Evolutionary conservation across 345 rosid species (phyloP), one percentile per base, ranked within the genome.

Genomic region (Populus alba): DNA sequence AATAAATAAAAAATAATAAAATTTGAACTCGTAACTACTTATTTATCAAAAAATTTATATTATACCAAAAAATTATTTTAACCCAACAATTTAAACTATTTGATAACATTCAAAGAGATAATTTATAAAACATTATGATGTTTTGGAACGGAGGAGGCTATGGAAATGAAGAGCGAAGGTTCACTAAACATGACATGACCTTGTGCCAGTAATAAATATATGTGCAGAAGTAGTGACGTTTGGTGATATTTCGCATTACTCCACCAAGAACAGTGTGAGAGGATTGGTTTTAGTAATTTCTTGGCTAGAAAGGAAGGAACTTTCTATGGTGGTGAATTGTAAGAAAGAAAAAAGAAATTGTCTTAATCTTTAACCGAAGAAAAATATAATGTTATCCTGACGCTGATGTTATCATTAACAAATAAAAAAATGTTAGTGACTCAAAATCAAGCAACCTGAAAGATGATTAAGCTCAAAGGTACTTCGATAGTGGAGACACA

Each of bases 31-130:
- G 3, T 3, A 31, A 31, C 33, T 3, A 0, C 4, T 31, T 31
- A 0, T 0, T 33, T 2, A 33, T 33, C 35, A 33, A 33, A 0
- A 33, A 3, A 3, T 33, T 33, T 3, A 33, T 33, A 33, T 33
- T 4, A 33, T 33, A 4, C 5, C 0, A 33, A 33, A 33, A 0
- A 33, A 33, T 33, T 33, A 33, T 33, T 33, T 4, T 33, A 33
- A 33, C 0, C 0, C 0, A 33, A 0, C 5, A 33, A 33, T 33
- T 4, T 33, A 33, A 33, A 4, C 0, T 4, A 33, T 33, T 33
- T 33, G 0, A 33, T 33, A 33, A 33, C 5, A 4, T 33, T 0
- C 5, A 0, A 33, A 33, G 0, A 33, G 0, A 4, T 33, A 33
- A 33, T 33, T 33, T 33, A 33, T 33, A 33, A 4, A 33, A 33